Evolutionary conservation across 2,329 filamentous ascomycete genomes (phyloP), one percentile per base, ranked within the genome.

Genomic region (Davidsoniella virescens): DNA sequence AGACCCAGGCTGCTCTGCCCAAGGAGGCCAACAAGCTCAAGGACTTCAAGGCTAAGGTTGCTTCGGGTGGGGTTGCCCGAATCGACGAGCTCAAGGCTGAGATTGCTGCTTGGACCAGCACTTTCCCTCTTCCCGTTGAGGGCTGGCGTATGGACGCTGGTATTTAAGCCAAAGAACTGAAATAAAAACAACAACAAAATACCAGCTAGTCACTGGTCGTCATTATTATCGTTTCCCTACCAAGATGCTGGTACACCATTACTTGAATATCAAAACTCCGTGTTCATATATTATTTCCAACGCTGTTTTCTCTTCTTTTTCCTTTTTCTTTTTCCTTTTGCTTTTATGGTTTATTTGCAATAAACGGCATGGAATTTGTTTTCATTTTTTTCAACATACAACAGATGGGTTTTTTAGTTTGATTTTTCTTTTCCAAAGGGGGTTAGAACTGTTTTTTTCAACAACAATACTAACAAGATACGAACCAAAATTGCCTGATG

Each of bases 21-120:
- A 95, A 95, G 80, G 84, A 92, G 68, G 87, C 86, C 62, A 98
- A 96, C 80, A 95, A 93, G 80, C 85, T 94, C 67, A 96, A 96
- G 81, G 92, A 98, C 75, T 96, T 98, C 83, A 93, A 90, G 76
- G 80, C 79, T 64, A 90, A 87, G 77, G 86, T 94, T 55, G 78
- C 84, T 52, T 70, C 74, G 58, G 88, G 87, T 56, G 76, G 82
- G 62, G 74, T 94, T 45, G 68, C 77, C 54, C 84, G 88, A 72
- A 90, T 98, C 69, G 80, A 84, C 65, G 76, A 75, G 58, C 75
- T 94, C 64, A 84, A 81, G 72, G 83, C 87, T 72, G 90, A 96
- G 76, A 87, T 98, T 64, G 73, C 86, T 44, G 70, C 70, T 45
- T 98, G 90, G 90, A 86, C 85, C 63, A 76, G 75, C 64, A 78